Evolutionary conservation across 2,329 filamentous ascomycete genomes (phyloP), one percentile per base, ranked within the genome.

Genomic region (Fusarium coicis): DNA sequence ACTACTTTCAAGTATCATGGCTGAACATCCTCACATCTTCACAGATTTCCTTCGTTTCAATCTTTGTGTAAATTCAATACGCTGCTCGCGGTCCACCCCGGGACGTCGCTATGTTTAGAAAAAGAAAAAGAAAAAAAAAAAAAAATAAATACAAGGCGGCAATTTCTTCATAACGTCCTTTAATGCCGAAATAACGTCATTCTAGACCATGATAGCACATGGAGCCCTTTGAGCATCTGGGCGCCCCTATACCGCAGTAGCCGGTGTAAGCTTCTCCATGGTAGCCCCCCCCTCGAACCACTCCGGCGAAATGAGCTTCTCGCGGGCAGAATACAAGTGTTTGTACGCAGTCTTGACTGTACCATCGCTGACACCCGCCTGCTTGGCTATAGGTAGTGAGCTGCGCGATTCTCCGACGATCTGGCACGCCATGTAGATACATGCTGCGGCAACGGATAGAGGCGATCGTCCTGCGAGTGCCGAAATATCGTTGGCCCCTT

Each of bases 341-440:
- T 96, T 96, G 86, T 98, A 99, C 0, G 96, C 95, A 32, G 94
- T 97, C 78, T 97, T 95, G 77, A 99, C 97, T 1, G 96, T 99
- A 62, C 96, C 95, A 79, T 99, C 97, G 80, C 95, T 98, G 34
- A 99, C 96, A 74, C 94, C 94, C 2, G 93, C 94, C 23, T 96
- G 92, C 30, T 84, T 83, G 10, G 94, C 93, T 76, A 99, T 98
- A 69, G 97, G 93, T 81, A 95, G 95, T n/a, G 94, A 93, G 39
- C 44, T 11, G 90, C 93, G 93, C 26, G 90, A 87, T 75, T 96
- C 90, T 63, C 92, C 93, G 85, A 97, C 92, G 42, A 98, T 87
- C 79, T 96, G 91, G 36, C 94, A 95, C 8, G 96, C 93, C 91
- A 98, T 96, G 86, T 96, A 99, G 82, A 99, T 98, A 81, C 95